Evolutionary conservation across 768 basidiomycete species (phyloP), one percentile per base, ranked within the genome.

Genomic region (Mycena filopes): DNA sequence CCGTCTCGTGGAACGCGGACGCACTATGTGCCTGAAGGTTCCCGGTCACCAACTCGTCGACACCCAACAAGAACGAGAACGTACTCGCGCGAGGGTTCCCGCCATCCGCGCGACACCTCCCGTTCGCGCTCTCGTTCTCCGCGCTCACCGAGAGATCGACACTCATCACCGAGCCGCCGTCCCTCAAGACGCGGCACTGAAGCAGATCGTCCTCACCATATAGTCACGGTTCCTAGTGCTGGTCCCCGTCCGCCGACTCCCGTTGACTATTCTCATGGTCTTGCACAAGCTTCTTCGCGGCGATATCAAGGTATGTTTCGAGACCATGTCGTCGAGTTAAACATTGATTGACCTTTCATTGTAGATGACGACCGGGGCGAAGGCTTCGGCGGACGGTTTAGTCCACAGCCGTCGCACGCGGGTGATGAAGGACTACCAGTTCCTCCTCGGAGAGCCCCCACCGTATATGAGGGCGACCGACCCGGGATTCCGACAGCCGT

Each of bases 401-500:
- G 55, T 43, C 51, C 51, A 4, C 7, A 31, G 29, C 51, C 60
- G 33, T 61, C 60, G 25, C 15, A 9, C 16, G 9, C 21, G 18
- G 25, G 28, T 26, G 36, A 36, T 36, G 36, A 10, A 11, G 2
- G 11, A 38, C 16, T 28, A 21, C 29, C 29, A 31, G 54, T 63
- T 3, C 60, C 50, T 20, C 26, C 54, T 38, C 25, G 40, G 49
- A 26, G 23, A 4, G 16, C 28, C 4, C 40, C 58, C 36, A 54
- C 49, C 28, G 54, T 45, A 3, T 56, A 33, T 38, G 63, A 57
- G 23, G 40, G 29, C 23, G 46, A 49, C 45, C 13, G 20, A 21
- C 41, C 64, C 20, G 70, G 70, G 11, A 43, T 69, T 38, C 69
- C 70, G 16, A 69, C 57, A 33, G 57, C 65, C 23, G 51, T 51